These are phyloP conservation scores for Angomonas desouzai DNA, from an alignment of 208 protist species.

Conservation along the genomic window DNA sequence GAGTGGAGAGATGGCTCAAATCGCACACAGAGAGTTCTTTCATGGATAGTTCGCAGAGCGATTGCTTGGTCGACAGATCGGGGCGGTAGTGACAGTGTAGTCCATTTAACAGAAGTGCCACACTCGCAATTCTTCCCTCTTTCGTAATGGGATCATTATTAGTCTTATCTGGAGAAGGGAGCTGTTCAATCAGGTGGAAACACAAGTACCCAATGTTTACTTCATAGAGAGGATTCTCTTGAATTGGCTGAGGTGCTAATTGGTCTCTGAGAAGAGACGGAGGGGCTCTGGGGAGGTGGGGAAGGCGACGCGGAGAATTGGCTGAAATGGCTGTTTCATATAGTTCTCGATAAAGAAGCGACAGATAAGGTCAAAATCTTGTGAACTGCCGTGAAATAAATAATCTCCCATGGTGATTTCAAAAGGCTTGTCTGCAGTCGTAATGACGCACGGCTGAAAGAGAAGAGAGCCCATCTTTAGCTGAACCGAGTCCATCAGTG, in stretches of 20 bases:
- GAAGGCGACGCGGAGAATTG: background rate
- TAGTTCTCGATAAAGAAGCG: slow-evolving; percentile 2
- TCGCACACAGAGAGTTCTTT: background rate
- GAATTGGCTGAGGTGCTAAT: background rate
- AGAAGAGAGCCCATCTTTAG: background rate
- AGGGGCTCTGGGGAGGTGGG: slow-evolving; percentile 2
- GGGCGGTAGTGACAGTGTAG: background rate
- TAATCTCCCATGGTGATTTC: background rate
- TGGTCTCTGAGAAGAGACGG: background rate
- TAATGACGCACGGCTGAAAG: background rate
- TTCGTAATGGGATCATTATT: background rate
- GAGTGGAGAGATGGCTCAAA: background rate
- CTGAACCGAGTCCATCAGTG: background rate
- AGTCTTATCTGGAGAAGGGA: background rate
- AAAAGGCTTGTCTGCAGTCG: background rate
- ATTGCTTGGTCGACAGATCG: background rate
- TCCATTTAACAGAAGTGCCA: background rate
- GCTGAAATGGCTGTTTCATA: slow-evolving; percentile 1
- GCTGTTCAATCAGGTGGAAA: slow-evolving; percentile 9
- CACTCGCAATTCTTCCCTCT: background rate
- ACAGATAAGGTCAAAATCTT: background rate
- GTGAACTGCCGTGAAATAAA: slow-evolving; percentile 8
- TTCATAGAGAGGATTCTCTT: background rate
- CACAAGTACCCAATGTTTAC: slow-evolving; percentile 2
- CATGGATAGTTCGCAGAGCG: background rate